Evolutionary conservation across 2,329 filamentous ascomycete genomes (phyloP).

Genomic region (Colletotrichum lentis): DNA sequence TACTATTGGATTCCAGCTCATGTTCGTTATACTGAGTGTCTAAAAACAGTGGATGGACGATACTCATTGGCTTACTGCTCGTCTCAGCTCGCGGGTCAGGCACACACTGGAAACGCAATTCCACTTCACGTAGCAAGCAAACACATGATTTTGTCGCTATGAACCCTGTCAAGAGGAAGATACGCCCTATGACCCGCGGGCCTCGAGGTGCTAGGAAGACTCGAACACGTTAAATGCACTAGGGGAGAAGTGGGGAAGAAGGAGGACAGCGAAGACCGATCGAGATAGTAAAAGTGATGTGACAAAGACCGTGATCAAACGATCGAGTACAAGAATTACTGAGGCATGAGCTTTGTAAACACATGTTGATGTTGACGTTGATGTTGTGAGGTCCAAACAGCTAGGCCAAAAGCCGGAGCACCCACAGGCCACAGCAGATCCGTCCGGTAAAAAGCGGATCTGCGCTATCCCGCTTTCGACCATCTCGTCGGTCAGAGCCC

Average conservation of each 20-base stretch:
- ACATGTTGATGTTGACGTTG: neutral
- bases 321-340: no score
- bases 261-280: no score
- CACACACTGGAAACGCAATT: neutral
- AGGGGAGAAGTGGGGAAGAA: neutral
- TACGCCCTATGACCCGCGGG: neutral
- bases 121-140: neutral
- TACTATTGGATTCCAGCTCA: neutral
- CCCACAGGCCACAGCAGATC: neutral
- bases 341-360: neutral
- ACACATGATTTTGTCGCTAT: neutral
- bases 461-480: slow-evolving; percentile 15
- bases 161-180: neutral
- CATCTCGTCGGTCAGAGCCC: slow-evolving; percentile 11
- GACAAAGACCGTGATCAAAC: neutral
- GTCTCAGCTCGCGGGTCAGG: neutral
- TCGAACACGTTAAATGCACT: no score
- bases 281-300: neutral
- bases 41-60: neutral
- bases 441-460: neutral
- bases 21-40: neutral
- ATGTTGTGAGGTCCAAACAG: slow-evolving; percentile 2
- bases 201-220: neutral
- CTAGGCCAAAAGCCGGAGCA: neutral
- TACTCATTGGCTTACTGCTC: neutral